Evolutionary conservation across 495 filamentous ascomycete species (phyloP), one percentile per base, ranked within the genome.

Genomic region (Penicillium chermesinum): DNA sequence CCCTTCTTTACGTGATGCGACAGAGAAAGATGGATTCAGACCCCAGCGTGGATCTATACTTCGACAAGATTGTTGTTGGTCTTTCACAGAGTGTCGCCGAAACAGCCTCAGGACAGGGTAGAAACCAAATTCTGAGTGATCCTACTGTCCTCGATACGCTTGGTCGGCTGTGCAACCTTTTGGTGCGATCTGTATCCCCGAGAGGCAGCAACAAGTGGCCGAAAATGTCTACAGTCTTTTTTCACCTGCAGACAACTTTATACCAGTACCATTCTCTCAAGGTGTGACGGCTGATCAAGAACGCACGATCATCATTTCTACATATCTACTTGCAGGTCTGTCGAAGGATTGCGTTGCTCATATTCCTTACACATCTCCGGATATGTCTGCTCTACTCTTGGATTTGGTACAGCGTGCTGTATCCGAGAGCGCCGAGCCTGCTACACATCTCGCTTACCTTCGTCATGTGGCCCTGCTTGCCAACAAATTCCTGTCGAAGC

Each of bases 1-100:
- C 84, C 1, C 61, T 87, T 38, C 71, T 85, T 7, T 85, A 83
- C 59, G 78, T 84, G 3, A 74, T 88, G 65, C 75, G 70, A 30
- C 73, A 77, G 52, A 73, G 78, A 37, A 59, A 76, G 39, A 66
- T 81, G 51, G 59, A 66, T 16, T 57, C 69, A 50, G 64, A 77
- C 44, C 65, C 66, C 10, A 75, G 77, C 50, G 58, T 80, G n/a
- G 73, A 75, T 16, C 58, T 63, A 2, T 85, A 86, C 49, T 83
- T 80, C 48, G 67, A 81, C 17, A 79, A 80, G 40, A 73, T 88
- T 37, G 80, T 84, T 0, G 64, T 81, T 14, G 62, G 62, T 17
- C 60, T 83, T 10, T 72, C 72, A 32, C 66, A 66, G 20, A 73
- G 67, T 38, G 76, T 65, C 17, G 62, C 75, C 13, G 61, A 63